A percentile compares a stretch with the other conserved stretches of the same genome.
Conservation (phyloP, 768 basidiomycete genomes). For the Xerocomus potaroensis region DNA sequence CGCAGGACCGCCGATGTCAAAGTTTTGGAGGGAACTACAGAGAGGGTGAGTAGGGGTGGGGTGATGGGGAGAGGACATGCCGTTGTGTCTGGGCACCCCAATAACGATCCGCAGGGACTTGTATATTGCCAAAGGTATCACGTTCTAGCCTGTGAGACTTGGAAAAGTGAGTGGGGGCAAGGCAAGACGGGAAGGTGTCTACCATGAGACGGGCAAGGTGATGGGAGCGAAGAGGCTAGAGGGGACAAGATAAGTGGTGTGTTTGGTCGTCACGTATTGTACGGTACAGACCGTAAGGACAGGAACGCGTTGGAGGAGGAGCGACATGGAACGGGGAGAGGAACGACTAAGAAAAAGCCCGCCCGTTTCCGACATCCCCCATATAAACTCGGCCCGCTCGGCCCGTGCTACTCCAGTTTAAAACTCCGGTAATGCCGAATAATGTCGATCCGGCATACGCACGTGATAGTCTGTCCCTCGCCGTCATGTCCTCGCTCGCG, state of each 20-base stretch:
- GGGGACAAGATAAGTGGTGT: neutral
- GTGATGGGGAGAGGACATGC: conserved; percentile 33
- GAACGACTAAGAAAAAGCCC: neutral
- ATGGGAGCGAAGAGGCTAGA: neutral
- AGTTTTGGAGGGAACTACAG: conserved; percentile 86
- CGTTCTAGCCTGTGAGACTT: conserved; percentile 70
- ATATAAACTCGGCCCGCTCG: neutral
- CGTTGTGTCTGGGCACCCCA: conserved; percentile 99
- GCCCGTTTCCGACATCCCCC: conserved; percentile 8
- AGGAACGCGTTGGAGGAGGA: conserved; percentile 11
- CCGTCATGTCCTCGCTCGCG: conserved; percentile 39
- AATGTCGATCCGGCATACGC: conserved; percentile 10
- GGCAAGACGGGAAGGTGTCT: neutral
- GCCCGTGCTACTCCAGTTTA: neutral
- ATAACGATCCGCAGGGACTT: conserved; percentile 84
- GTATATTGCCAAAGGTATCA: conserved; percentile 94
- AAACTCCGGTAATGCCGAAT: neutral
- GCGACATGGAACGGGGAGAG: conserved; percentile 7
- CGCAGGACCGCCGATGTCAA: conserved; percentile 93
- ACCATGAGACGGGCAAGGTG: conserved; percentile 33
- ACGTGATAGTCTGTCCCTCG: conserved; percentile 23
- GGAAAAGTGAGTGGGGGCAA: conserved; percentile 22
- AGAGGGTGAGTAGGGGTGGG: conserved; percentile 9
- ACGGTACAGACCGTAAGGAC: neutral
- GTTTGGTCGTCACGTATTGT: conserved; percentile 19